phyloP scores from a whole-genome alignment of 345 rosid species.

The Firmiana major region DNA sequence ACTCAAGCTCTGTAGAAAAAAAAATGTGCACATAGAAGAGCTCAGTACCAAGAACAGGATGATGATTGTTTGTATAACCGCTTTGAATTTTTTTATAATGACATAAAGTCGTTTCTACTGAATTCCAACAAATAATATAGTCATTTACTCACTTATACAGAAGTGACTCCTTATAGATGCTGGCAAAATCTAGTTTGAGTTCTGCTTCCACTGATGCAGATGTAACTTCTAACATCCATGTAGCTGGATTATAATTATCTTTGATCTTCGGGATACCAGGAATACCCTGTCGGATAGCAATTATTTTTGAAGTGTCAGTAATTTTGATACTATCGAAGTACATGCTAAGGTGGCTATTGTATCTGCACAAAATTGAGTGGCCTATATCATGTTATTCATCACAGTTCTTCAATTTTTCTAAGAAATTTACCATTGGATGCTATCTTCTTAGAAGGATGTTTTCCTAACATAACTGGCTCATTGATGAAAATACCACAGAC shows the following conservation, averaged over 20 bases:
- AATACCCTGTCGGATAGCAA: constrained; percentile 25
- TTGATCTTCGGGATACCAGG: constrained; percentile 48
- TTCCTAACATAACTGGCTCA: neutral
- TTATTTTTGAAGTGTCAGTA: neutral
- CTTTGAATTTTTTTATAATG: neutral
- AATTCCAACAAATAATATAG: neutral
- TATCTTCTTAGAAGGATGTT: too few species aligned
- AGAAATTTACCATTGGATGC: too few species aligned
- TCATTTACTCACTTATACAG: constrained; percentile 30
- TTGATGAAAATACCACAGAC: neutral
- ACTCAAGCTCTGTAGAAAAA: neutral
- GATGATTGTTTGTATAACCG: neutral
- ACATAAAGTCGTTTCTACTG: neutral
- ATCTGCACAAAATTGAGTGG: neutral
- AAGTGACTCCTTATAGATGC: constrained; percentile 38
- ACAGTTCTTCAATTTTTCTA: too few species aligned
- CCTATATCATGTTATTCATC: neutral
- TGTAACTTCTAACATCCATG: constrained; percentile 66
- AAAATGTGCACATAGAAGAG: neutral
- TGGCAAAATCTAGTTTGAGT: constrained; percentile 39
- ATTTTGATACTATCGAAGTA: neutral
- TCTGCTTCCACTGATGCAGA: constrained; percentile 36
- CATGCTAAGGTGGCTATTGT: neutral
- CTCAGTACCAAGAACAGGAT: neutral
- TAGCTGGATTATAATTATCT: constrained; percentile 54